phyloP scores from a whole-genome alignment of 306 rosid species.

The Crataegus laevigata region DNA sequence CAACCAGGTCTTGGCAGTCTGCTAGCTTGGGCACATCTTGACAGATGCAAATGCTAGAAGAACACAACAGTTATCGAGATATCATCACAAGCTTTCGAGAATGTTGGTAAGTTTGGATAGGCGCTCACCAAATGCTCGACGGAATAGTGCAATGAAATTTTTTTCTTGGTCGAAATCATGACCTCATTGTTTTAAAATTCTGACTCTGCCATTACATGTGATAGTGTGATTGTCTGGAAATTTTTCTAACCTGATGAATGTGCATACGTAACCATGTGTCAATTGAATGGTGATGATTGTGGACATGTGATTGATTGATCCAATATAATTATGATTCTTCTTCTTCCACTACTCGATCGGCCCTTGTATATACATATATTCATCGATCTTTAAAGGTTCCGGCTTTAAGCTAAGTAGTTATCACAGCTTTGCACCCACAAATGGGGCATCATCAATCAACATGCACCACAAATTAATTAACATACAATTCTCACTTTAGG shows the following conservation, averaged over 20 bases:
- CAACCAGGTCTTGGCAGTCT: too few relatives aligned
- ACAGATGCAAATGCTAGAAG: too few relatives aligned
- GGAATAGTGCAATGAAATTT: too few relatives aligned
- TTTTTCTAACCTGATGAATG: neutral
- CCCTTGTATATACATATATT: neutral
- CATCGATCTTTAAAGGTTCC: neutral
- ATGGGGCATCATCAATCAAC: neutral
- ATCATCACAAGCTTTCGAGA: too few relatives aligned
- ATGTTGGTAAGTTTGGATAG: too few relatives aligned
- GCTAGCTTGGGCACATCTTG: too few relatives aligned
- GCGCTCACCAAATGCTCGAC: too few relatives aligned
- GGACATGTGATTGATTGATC: neutral
- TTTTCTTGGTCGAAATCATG: too few relatives aligned
- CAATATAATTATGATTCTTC: neutral
- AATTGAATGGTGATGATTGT: neutral
- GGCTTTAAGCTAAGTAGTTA: conserved; percentile 8
- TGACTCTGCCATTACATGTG: neutral
- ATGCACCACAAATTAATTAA: neutral
- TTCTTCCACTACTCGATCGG: neutral
- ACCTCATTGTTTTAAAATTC: too few relatives aligned
- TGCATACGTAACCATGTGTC: neutral
- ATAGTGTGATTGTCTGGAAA: too few relatives aligned
- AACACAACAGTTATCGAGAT: too few relatives aligned
- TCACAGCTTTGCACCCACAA: conserved; percentile 7
- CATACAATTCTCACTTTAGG: neutral